A percentile compares a stretch with the other conserved stretches of the same genome.
Evolutionary conservation across 2,329 filamentous ascomycete genomes (phyloP).

Genomic region (Pseudonectria foliicola): DNA sequence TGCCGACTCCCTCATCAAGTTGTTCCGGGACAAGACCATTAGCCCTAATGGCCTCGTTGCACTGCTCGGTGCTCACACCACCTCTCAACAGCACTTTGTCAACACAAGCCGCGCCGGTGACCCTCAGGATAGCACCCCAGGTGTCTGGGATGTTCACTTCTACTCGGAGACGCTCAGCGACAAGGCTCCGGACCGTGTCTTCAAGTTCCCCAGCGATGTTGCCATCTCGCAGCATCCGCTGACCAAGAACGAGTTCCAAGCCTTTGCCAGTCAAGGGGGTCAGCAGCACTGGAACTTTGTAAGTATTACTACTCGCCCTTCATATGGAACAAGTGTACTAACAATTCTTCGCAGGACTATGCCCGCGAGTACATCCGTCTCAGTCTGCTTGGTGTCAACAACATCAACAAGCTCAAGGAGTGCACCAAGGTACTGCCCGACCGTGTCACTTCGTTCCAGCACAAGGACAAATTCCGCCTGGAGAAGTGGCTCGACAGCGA

Average conservation of each 20-base stretch:
- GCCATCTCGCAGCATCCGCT: constrained; percentile 30
- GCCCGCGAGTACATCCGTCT: constrained; percentile 46
- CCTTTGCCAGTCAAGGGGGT: constrained; percentile 27
- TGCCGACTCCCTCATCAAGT: constrained; percentile 40
- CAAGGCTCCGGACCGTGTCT: constrained; percentile 29
- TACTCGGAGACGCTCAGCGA: constrained; percentile 34
- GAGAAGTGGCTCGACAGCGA: constrained; percentile 23
- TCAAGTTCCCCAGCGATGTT: constrained; percentile 36
- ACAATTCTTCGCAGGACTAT: constrained; percentile 33
- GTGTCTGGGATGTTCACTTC: constrained; percentile 46
- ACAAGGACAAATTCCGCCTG: constrained; percentile 15
- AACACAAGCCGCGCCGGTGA: constrained; percentile 33
- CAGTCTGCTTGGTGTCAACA: constrained; percentile 47
- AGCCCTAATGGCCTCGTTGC: constrained; percentile 42
- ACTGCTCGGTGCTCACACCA: constrained; percentile 47
- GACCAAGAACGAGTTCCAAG: constrained; percentile 30
- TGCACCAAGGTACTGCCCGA: constrained; percentile 45
- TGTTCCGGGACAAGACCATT: constrained; percentile 49
- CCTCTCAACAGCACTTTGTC: constrained; percentile 41
- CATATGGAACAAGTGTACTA: background rate
- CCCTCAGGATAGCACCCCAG: constrained; percentile 45
- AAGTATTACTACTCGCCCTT: constrained; percentile 7
- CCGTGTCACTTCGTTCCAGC: constrained; percentile 10
- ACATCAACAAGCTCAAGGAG: constrained; percentile 48
- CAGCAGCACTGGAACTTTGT: constrained; percentile 36